Conservation (phyloP, 345 rosid genomes). For the Salix dunnii region DNA sequence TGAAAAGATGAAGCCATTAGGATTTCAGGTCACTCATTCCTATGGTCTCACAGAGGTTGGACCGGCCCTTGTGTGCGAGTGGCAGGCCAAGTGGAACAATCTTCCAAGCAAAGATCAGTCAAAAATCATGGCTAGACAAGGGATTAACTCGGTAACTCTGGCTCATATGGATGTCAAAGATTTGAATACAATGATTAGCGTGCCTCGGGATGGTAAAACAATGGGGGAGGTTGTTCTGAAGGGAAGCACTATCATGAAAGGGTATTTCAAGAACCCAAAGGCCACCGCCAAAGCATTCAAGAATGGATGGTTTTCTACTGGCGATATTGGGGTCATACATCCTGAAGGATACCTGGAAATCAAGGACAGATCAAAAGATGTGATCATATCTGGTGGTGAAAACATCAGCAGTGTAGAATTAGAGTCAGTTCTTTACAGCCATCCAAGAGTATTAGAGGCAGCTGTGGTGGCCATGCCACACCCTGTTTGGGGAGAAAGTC, state of each 20-base stretch:
- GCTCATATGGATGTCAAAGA: constrained; percentile 67
- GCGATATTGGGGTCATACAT: constrained; percentile 45
- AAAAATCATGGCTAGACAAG: constrained; percentile 55
- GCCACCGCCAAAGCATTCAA: constrained; percentile 49
- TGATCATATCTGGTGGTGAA: constrained; percentile 48
- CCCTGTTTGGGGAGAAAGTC: constrained; percentile 44
- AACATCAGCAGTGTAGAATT: constrained; percentile 47
- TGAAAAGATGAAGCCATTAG: constrained; percentile 42
- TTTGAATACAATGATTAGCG: constrained; percentile 44
- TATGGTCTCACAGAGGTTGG: constrained; percentile 84
- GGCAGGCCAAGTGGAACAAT: constrained; percentile 63
- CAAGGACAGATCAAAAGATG: constrained; percentile 46
- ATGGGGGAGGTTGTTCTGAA: constrained; percentile 68
- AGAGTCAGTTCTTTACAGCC: constrained; percentile 37
- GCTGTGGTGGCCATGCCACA: constrained; percentile 49
- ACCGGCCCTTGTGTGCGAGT: constrained; percentile 66
- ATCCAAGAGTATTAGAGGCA: constrained; percentile 41
- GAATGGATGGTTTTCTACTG: constrained; percentile 47
- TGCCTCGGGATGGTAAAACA: constrained; percentile 56
- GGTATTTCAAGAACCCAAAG: constrained; percentile 52
- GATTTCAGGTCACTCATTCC: constrained; percentile 67
- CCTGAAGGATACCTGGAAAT: constrained; percentile 48
- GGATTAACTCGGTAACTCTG: constrained; percentile 50
- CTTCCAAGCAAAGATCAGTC: constrained; percentile 33
- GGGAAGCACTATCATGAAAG: constrained; percentile 75